A percentile compares a stretch with the other conserved stretches of the same genome.
Evolutionary conservation across 352 stramenopile genomes (phyloP).

Genomic region (Phytophthora pinifolia): DNA sequence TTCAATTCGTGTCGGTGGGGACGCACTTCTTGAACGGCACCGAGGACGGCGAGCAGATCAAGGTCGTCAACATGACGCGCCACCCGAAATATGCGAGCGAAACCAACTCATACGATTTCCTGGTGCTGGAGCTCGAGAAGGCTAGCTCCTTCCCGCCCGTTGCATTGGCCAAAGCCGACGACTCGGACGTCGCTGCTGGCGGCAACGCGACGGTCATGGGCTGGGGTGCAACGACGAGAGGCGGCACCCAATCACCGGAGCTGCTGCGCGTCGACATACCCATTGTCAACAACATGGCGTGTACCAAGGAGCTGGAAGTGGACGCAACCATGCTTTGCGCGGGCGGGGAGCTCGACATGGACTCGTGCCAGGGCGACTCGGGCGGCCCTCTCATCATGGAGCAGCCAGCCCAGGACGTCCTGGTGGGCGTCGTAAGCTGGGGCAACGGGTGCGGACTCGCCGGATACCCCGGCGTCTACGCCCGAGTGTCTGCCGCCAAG

Average conservation of each 20-base stretch:
- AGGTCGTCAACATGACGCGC: slow-evolving; percentile 42
- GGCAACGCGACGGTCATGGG: slow-evolving; percentile 45
- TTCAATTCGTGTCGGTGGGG: slow-evolving; percentile 55
- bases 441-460: slow-evolving; percentile 47
- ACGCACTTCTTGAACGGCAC: slow-evolving; percentile 51
- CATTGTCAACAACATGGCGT: slow-evolving; percentile 46
- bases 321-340: slow-evolving; percentile 63
- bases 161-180: slow-evolving; percentile 29
- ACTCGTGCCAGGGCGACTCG: slow-evolving; percentile 70
- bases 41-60: slow-evolving; percentile 46
- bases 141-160: slow-evolving; percentile 42
- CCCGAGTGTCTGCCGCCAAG: slow-evolving; percentile 36
- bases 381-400: slow-evolving; percentile 44
- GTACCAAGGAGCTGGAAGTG: slow-evolving; percentile 33
- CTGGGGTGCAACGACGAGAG: slow-evolving; percentile 33
- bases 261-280: slow-evolving; percentile 45
- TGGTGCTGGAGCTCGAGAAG: slow-evolving; percentile 51
- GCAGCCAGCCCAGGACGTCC: slow-evolving; percentile 28
- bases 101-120: slow-evolving; percentile 55
- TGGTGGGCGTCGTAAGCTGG: slow-evolving; percentile 64
- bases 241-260: slow-evolving; percentile 26
- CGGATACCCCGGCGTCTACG: slow-evolving; percentile 53
- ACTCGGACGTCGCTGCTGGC: slow-evolving; percentile 20
- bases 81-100: slow-evolving; percentile 50
- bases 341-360: slow-evolving; percentile 38